Conservation (phyloP, 2,329 filamentous ascomycete species). For the Apiospora marii region DNA sequence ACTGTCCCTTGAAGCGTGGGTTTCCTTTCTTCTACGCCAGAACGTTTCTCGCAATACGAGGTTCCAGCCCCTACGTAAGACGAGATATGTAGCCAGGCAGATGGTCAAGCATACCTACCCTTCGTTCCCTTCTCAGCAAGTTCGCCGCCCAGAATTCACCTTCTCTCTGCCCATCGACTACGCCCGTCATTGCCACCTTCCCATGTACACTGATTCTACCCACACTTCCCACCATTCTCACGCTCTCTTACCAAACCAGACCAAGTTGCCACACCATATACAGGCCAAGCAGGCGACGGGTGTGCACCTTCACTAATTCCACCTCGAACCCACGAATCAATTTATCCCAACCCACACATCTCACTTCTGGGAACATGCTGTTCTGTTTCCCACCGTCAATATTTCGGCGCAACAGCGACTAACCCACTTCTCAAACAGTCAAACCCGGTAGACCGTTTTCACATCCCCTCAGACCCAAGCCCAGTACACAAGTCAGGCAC, state of each 20-base stretch:
- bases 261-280: background rate
- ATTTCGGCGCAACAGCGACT: background rate
- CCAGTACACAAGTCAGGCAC: slow-evolving; percentile 23
- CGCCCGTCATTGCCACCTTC: background rate
- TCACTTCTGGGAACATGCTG: no score
- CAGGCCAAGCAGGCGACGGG: background rate
- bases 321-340: background rate
- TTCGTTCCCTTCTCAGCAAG: background rate
- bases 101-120: background rate
- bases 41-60: background rate
- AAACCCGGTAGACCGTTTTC: background rate
- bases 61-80: background rate
- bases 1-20: background rate
- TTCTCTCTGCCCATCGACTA: background rate
- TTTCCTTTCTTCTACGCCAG: background rate
- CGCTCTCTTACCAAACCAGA: background rate
- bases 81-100: background rate
- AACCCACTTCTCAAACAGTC: background rate
- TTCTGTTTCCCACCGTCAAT: background rate
- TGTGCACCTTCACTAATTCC: background rate
- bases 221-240: background rate
- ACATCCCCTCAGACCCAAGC: background rate
- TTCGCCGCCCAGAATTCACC: background rate
- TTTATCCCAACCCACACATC: background rate
- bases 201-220: background rate